phyloP scores from a whole-genome alignment of 1,139 yeast genomes.

The Pichia sp. region DNA sequence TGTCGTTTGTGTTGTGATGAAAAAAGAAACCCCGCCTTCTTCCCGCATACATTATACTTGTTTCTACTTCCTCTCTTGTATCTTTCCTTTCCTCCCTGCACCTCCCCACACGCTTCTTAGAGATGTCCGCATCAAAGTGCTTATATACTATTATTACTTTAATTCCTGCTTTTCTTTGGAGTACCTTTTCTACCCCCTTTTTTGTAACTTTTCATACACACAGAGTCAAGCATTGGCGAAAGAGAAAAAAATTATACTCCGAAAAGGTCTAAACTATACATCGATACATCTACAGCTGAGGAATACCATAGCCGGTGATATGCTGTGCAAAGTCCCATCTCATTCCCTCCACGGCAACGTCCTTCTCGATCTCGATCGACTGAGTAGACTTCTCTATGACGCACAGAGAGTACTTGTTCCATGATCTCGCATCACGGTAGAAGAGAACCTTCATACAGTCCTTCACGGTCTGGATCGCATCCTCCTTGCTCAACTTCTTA shows the following conservation, averaged over 20 bases:
- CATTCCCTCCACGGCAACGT: constrained; percentile 65
- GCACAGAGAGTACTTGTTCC: constrained; percentile 79
- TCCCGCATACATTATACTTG: neutral
- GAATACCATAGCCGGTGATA: constrained; percentile 78
- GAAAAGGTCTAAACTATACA: neutral
- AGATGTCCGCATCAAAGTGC: no score
- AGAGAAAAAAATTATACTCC: no score
- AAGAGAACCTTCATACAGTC: constrained; percentile 92
- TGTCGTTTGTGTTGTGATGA: constrained; percentile 31
- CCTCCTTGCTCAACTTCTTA: constrained; percentile 59
- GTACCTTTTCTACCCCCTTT: no score
- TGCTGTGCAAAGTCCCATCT: constrained; percentile 90
- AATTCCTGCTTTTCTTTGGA: no score
- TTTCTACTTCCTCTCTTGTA: no score
- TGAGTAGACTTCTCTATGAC: constrained; percentile 58
- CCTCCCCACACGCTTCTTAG: no score
- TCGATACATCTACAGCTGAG: constrained; percentile 23
- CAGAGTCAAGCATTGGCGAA: no score
- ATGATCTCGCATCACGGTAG: constrained; percentile 93
- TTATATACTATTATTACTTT: no score
- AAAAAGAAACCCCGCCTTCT: neutral
- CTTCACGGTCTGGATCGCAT: constrained; percentile 69
- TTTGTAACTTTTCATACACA: no score
- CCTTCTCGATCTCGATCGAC: constrained; percentile 61
- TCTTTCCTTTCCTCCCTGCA: no score